Evolutionary conservation across 208 protist species (phyloP).

Genomic region (Trypanosoma cruzi): DNA sequence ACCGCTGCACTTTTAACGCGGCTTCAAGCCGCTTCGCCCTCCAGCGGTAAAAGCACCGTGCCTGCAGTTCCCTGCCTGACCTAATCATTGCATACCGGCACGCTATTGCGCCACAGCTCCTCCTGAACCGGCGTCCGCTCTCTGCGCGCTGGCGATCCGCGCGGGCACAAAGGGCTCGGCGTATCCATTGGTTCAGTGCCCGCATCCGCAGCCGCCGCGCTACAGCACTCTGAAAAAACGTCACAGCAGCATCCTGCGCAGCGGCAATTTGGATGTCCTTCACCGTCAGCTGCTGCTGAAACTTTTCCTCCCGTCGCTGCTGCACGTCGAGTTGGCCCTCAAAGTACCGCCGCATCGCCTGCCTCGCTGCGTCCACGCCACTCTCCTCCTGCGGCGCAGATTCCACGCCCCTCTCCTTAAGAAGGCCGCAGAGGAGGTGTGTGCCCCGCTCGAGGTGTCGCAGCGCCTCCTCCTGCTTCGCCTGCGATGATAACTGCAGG

Average conservation of each 20-base stretch:
- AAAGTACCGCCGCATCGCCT: conserved; percentile 64
- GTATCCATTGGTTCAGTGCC: not conserved
- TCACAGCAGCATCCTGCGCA: not conserved
- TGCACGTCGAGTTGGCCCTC: conserved; percentile 38
- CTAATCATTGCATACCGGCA: not conserved
- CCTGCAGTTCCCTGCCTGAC: not conserved
- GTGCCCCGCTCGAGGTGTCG: conserved; percentile 38
- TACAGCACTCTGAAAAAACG: not conserved
- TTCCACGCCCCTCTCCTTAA: conserved; percentile 7
- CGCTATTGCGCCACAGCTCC: not conserved
- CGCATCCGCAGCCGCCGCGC: conserved; percentile 6
- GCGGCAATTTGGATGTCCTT: not conserved
- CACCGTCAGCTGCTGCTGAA: not conserved
- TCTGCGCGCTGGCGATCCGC: not conserved
- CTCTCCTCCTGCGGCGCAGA: conserved; percentile 24
- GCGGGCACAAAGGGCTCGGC: not conserved
- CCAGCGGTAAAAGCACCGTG: conserved; percentile 29
- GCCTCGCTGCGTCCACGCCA: conserved; percentile 41
- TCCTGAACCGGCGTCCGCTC: not conserved
- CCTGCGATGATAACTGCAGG: conserved; percentile 34
- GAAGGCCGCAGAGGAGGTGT: conserved; percentile 30
- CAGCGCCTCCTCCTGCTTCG: conserved; percentile 45
- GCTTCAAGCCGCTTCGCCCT: not conserved
- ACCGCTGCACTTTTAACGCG: not conserved
- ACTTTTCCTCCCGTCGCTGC: conserved; percentile 18